phyloP scores from a whole-genome alignment of 2,329 filamentous ascomycete species.

The Xylariomycetidae sp. region DNA sequence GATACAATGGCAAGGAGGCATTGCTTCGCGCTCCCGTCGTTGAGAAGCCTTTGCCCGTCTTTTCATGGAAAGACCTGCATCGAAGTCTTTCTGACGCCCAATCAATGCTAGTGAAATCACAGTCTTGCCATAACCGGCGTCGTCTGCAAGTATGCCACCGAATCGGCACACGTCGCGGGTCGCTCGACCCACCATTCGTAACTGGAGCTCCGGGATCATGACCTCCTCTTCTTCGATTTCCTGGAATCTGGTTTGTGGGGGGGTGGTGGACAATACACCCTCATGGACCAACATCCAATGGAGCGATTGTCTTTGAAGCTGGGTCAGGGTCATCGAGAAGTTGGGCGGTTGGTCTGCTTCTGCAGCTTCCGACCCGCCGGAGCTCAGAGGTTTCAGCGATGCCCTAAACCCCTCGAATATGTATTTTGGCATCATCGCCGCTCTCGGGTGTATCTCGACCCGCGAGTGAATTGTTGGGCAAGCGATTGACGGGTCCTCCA shows the following conservation, averaged over 20 bases:
- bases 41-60: neutral
- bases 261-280: too few species aligned
- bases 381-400: too few species aligned
- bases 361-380: constrained; percentile 3
- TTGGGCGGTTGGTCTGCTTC: too few species aligned
- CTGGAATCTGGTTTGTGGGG: constrained; percentile 17
- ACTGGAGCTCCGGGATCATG: constrained; percentile 24
- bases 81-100: constrained; percentile 20
- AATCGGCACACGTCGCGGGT: constrained; percentile 18
- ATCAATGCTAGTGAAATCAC: constrained; percentile 35
- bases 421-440: too few species aligned
- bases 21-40: neutral
- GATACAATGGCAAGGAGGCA: constrained; percentile 16
- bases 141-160: constrained; percentile 38
- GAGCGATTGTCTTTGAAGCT: constrained; percentile 24
- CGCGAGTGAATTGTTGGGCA: too few species aligned
- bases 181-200: constrained; percentile 30
- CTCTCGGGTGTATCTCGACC: too few species aligned
- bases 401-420: too few species aligned
- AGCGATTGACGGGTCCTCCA: too few species aligned
- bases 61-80: constrained; percentile 14
- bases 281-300: constrained; percentile 28
- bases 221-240: constrained; percentile 37
- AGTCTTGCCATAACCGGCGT: constrained; percentile 43
- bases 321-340: constrained; percentile 12